Conservation (phyloP, 768 basidiomycete genomes). For the Lentinula boryana region DNA sequence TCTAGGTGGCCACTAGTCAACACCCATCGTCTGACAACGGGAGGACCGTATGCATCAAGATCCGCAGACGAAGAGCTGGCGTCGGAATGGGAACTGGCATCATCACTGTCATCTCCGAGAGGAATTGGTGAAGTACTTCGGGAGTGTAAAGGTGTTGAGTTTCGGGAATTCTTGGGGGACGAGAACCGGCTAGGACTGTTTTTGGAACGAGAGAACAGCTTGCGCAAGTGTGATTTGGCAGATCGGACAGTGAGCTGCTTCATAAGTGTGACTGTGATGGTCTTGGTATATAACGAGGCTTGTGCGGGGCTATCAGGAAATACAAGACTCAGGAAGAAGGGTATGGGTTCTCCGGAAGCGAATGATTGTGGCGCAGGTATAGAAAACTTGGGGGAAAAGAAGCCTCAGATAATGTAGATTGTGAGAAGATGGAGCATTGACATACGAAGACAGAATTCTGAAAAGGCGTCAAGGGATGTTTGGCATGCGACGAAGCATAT, state of each 20-base stretch:
- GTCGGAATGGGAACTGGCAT: not conserved
- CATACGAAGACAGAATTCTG: slow-evolving; percentile 1
- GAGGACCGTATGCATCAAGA: not conserved
- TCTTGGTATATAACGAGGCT: slow-evolving; percentile 2
- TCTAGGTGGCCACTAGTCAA: not conserved
- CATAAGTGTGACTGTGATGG: not conserved
- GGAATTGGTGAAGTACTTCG: not conserved
- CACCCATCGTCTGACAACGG: not conserved
- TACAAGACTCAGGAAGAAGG: slow-evolving; percentile 5
- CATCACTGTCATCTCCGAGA: not conserved
- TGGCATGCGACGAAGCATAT: not conserved
- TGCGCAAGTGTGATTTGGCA: not conserved
- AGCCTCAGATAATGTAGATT: not conserved
- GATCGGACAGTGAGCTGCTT: slow-evolving; percentile 3
- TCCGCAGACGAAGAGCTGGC: not conserved
- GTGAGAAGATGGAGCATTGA: not conserved
- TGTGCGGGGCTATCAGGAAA: slow-evolving; percentile 2
- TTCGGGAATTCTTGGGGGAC: not conserved
- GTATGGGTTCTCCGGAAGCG: slow-evolving; percentile 5
- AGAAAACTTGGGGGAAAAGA: not conserved
- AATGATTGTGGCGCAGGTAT: slow-evolving; percentile 5
- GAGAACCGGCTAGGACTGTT: not conserved
- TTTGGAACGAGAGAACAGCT: not conserved
- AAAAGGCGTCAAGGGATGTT: not conserved
- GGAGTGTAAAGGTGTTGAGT: not conserved